A percentile compares a stretch with the other conserved stretches of the same genome.
phyloP scores from a whole-genome alignment of 306 rosid species.

The Purshia tridentata region DNA sequence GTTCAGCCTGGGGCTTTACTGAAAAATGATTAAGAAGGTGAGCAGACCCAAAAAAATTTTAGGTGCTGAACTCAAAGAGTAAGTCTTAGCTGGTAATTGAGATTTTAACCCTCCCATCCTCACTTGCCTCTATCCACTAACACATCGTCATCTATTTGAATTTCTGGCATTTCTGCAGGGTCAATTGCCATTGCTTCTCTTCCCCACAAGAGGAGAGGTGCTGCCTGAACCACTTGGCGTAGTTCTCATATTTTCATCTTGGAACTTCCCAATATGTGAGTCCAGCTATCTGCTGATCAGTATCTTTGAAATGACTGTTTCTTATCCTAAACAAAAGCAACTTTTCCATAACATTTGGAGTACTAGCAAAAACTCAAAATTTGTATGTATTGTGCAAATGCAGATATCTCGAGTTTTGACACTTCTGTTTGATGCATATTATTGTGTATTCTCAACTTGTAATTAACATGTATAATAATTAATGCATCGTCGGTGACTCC shows the following conservation, averaged over 20 bases:
- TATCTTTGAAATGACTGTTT: not conserved
- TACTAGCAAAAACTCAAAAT: not conserved
- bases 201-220: constrained; percentile 69
- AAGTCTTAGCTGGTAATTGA: too few species aligned
- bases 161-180: constrained; percentile 36
- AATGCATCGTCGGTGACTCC: too few species aligned
- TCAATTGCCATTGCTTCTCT: constrained; percentile 53
- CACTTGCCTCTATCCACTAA: too few species aligned
- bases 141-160: not conserved
- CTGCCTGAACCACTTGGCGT: constrained; percentile 81
- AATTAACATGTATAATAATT: not conserved
- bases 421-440: not conserved
- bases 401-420: not conserved
- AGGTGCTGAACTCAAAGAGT: too few species aligned
- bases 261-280: constrained; percentile 96
- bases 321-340: not conserved
- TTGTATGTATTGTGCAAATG: not conserved
- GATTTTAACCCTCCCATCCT: too few species aligned
- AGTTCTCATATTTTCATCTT: constrained; percentile 74
- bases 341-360: not conserved
- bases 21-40: not conserved
- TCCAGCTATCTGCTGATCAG: constrained; percentile 1
- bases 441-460: not conserved
- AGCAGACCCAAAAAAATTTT: too few species aligned
- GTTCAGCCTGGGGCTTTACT: not conserved